Percentiles rank a stretch among this genome's conserved stretches.
These are phyloP conservation scores for Solanum lignicaule DNA, from an alignment of 257 asterid genomes.

Conservation along the genomic window DNA sequence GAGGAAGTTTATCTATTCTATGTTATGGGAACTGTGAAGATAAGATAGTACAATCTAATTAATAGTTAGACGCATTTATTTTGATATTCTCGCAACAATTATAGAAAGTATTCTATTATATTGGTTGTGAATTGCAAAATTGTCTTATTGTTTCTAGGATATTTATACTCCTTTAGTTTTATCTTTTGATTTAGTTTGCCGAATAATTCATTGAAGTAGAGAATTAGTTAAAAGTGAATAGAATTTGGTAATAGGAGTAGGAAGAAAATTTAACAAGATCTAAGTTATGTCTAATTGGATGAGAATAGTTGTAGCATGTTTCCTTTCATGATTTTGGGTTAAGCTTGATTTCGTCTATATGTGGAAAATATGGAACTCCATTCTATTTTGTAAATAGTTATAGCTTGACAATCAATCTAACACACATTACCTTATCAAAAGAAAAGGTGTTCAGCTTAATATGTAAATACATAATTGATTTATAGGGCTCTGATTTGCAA, in stretches of 20 bases:
- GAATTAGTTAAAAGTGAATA: background rate
- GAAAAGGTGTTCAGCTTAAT: background rate
- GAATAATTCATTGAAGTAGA: background rate
- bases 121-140: background rate
- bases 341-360: background rate
- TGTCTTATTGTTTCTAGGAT: background rate
- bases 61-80: background rate
- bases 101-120: background rate
- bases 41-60: background rate
- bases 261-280: background rate
- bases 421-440: background rate
- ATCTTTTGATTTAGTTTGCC: background rate
- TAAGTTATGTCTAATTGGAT: background rate
- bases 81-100: background rate
- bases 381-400: background rate
- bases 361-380: background rate
- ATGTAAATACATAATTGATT: background rate
- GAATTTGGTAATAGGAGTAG: background rate
- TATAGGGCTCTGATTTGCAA: background rate
- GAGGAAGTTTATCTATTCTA: background rate
- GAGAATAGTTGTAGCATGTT: background rate
- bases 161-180: background rate
- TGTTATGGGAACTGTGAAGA: background rate
- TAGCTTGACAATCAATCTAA: background rate
- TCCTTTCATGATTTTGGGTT: background rate